Evolutionary conservation across 805 yeast genomes (phyloP), one percentile per base, ranked within the genome.

Genomic region (Candida silvatica): DNA sequence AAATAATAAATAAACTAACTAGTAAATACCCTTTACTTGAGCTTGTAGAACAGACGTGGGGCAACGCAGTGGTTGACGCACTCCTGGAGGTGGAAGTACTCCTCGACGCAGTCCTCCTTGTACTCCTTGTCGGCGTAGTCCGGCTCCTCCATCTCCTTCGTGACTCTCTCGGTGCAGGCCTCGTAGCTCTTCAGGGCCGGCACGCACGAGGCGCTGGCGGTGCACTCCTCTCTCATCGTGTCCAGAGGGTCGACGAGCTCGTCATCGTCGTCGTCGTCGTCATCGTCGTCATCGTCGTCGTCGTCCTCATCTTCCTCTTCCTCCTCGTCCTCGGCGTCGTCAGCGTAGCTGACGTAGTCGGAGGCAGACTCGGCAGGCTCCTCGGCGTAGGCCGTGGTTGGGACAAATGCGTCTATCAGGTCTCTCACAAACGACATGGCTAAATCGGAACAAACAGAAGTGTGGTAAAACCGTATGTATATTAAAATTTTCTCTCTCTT

Each of bases 101-200:
- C 98, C 66, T 90, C 97, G 43, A 90, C 81, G 72, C 98, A 90
- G 66, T 90, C 97, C 70, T 90, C 98, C 67, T 90, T 90, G 71
- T 85, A 71, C 8, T 69, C 77, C 52, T 72, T 74, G 39, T 81
- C 79, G 20, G 64, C 95, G 59, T 90, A 88, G 49, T 69, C 94
- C 48, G 74, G 81, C 56, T 84, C 88, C 66, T 87, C 85, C 69
- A 69, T 73, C 51, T 78, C 94, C 60, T 79, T 75, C 46, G 92
- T 77, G 46, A 90, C 97, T 70, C 97, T 86, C 66, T 84, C 97
- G 40, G 78, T 78, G 74, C 98, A 90, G 65, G 88, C 96, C 44
- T 82, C 78, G 66, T 80, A 87, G 66, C 88, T 97, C 66, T 88
- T 96, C 52, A 75, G 74, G 59, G 71, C 71, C 46, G 77, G 77